Base-by-base conservation (phyloP, 805 yeast species). In the Wickerhamiella occidentalis region DNA sequence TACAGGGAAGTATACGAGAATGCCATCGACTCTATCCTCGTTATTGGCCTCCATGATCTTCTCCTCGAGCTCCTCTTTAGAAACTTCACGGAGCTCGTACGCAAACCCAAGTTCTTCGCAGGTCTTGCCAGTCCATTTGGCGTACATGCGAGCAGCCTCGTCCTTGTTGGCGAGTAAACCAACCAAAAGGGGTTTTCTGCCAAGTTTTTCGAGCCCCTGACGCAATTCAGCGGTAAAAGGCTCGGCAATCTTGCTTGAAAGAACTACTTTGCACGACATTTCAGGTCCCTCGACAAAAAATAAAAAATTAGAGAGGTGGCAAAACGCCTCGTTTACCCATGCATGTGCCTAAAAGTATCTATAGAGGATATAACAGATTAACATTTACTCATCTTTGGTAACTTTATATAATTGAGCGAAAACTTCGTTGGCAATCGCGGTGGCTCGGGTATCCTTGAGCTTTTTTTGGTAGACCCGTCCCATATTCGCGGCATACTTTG, bases 1-100 rank as follows among this genome's bases (percentile, higher is more conserved):
- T 2, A 92, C 97, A 0, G 98, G 98, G 75, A 90, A 92, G 65
- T 92, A 92, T 13, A 92, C 90, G 84, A 92, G 87, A 56, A 92
- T 92, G 21, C 97, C 98, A 62, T 87, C 80, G 36, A 90, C 85
- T 0, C 63, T 57, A 49, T 74, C 77, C 60, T 88, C 90, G 25
- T 71, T 70, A 64, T 92, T 92, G 52, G 97, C 96, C 38, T 75
- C 78, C 43, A 87, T 75, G 52, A 92, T 78, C 28, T 78, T 80
- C 56, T 80, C 87, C 64, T 92, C 98, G 53, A 92, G 72, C 29
- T 80, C 82, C 56, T 92, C 95, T 62, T 84, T 86, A 56, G 75
- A 76, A 17, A 82, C 79, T 58, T 78, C 75, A 26, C 83, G 67
- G 55, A 92, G 68, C 62, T 87, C 90, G 64, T 85, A 92, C 30